Evolutionary conservation across 345 rosid species (phyloP), one percentile per base, ranked within the genome.

Genomic region (Rhodamnia argentea): DNA sequence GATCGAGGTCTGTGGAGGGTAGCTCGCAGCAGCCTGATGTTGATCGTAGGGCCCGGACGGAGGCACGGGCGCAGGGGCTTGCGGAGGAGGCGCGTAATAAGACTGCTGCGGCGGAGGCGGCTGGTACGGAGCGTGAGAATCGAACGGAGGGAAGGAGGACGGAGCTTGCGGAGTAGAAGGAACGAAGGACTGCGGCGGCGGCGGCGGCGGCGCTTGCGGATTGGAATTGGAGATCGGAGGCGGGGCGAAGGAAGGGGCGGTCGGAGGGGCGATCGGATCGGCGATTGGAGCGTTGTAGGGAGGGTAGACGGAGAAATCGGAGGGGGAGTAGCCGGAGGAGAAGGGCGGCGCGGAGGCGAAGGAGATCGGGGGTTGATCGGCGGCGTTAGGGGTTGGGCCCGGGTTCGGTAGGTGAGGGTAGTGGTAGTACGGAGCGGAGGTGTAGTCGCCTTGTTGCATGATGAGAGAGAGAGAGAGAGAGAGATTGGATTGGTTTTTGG

Each of bases 281-380:
- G 93, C 82, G 87, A 92, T 93, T 5, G 95, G 84, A 82, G 93
- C 87, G 83, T 92, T 94, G 86, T 87, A 94, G 54, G 89, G 91
- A 23, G 94, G 75, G 82, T 91, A 92, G 29, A n/a, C 76, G 13
- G 96, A 82, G 92, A 90, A 93, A 88, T 96, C 98, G n/a, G 91
- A 56, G 26, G 92, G 82, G 2, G 91, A 32, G 89, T 91, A 93
- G 83, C 92, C 89, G 86, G 94, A 81, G 57, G 88, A 70, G 88
- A 91, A 94, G 6, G 99, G 99, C 13, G 99, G 97, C 0, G 99
- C 98, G 2, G 99, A 96, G 2, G 99, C 99, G 94, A 85, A 83
- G 56, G 84, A 40, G 62, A 83, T 83, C 84, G 57, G 84, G 62
- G 84, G 84, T 9, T 27, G 84, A 47, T 94, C 96, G 54, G 93